Conservation (phyloP, 495 filamentous ascomycete genomes). For the Aspergillus funiculosus region DNA sequence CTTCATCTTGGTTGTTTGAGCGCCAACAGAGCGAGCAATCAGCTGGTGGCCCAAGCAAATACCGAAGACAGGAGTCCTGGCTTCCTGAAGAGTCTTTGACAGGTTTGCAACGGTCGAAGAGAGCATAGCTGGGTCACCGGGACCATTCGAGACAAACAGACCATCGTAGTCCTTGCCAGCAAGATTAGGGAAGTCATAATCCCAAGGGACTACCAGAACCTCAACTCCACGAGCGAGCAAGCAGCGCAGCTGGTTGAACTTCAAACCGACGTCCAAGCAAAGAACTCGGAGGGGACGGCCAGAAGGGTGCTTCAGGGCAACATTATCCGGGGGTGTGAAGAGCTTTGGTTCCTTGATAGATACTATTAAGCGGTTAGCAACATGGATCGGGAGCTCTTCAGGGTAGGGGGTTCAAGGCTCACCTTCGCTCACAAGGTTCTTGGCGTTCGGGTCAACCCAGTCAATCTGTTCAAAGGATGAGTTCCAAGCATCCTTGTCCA, state of each 20-base stretch:
- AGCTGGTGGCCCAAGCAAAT: conserved; percentile 97
- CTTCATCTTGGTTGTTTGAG: conserved; percentile 89
- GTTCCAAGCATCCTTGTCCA: conserved; percentile 51
- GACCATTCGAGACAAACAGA: conserved; percentile 95
- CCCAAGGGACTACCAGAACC: conserved; percentile 90
- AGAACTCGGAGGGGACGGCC: conserved; percentile 80
- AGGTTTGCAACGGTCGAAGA: conserved; percentile 71
- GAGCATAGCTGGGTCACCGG: conserved; percentile 87
- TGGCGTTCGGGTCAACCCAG: conserved; percentile 87
- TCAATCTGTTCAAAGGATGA: conserved; percentile 66
- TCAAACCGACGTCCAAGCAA: conserved; percentile 92
- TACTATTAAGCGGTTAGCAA: conserved; percentile 49
- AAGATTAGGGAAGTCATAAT: conserved; percentile 77
- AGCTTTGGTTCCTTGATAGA: conserved; percentile 78
- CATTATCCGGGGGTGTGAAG: conserved; percentile 61
- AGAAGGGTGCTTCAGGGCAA: conserved; percentile 74
- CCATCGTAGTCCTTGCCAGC: conserved; percentile 83
- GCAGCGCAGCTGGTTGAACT: conserved; percentile 95
- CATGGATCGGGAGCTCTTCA: neutral
- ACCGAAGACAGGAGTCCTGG: conserved; percentile 82
- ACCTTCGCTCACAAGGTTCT: conserved; percentile 93
- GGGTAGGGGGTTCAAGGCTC: conserved; percentile 34
- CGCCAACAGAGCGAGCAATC: conserved; percentile 83
- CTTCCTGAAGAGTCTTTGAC: conserved; percentile 61
- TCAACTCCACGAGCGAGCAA: conserved; percentile 87